Base-by-base conservation (phyloP, 2,329 filamentous ascomycete species). In the Colletotrichum liaoningense region DNA sequence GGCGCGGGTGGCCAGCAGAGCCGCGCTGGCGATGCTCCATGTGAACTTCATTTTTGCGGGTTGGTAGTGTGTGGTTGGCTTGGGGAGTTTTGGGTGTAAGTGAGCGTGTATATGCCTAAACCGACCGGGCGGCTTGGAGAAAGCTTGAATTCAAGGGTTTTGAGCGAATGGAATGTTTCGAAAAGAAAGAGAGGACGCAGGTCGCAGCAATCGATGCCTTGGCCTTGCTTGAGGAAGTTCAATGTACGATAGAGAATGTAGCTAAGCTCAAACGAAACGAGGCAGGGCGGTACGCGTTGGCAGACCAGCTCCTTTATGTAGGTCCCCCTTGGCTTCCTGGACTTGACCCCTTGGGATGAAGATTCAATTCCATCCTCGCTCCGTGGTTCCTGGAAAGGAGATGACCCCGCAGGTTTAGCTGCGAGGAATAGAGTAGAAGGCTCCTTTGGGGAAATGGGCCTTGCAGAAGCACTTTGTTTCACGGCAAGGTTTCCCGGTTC, bases 141-240 rank as follows among this genome's bases (percentile, higher is more conserved):
- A 71, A 58, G 71, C 67, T 66, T 70, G 60, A 66, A 62, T 46
- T 5, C 49, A 52, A 63, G 64, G 28, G 26, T 28, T 58, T 5
- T 49, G 62, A 71, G 70, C 56, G 67, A 73, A 73, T 71, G 67
- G 52, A 57, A 67, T 16, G n/a, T 59, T 19, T 33, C 56, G 54
- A 58, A 73, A 57, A 54, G 60, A 73, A 73, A 66, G 71, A 73
- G 71, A 73, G 71, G 71, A 73, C 62, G 71, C 71, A 73, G 62
- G 71, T 66, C 56, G 46, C 67, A 71, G 71, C 71, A 73, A 66
- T 73, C 71, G 67, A 73, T 73, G 71, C 71, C 71, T 73, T 66
- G 71, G 67, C 71, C 71, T 62, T 73, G 67, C 71, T 73, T 73
- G 46, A 58, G 46, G 35, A 73, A 60, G 54, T 69, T 69, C 62